Conservation (phyloP, 441 rosid species). For the Croton laevigatus region DNA sequence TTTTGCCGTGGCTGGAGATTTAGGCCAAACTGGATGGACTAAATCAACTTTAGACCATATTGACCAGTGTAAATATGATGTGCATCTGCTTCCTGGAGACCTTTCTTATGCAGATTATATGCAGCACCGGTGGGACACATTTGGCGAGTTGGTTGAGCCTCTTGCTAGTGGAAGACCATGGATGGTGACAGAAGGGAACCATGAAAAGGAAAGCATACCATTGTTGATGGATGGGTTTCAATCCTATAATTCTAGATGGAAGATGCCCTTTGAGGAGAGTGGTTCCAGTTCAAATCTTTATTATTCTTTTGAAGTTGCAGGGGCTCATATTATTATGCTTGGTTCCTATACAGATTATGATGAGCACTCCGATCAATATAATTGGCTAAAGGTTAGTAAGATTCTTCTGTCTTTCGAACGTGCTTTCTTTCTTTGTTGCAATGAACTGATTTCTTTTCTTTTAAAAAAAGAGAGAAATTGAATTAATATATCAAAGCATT, state of each 20-base stretch:
- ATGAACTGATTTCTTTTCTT: background rate
- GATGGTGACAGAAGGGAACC: conserved; percentile 99
- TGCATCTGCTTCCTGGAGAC: conserved; percentile 92
- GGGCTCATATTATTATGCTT: conserved; percentile 81
- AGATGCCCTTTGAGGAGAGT: conserved; percentile 91
- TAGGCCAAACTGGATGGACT: conserved; percentile 98
- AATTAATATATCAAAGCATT: background rate
- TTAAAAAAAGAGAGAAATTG: background rate
- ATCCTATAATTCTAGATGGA: conserved; percentile 87
- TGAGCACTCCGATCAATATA: conserved; percentile 66
- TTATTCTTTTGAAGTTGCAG: conserved; percentile 90
- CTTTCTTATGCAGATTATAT: conserved; percentile 88
- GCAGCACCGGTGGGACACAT: conserved; percentile 89
- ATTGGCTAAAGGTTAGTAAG: conserved; percentile 74
- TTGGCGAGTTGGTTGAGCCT: conserved; percentile 86
- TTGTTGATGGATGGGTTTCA: conserved; percentile 60
- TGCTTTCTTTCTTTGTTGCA: background rate
- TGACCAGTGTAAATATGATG: conserved; percentile 61
- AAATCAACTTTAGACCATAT: conserved; percentile 88
- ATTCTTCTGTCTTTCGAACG: conserved; percentile 8
- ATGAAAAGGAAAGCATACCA: conserved; percentile 76
- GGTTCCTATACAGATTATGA: conserved; percentile 82
- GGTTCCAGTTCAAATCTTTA: conserved; percentile 89
- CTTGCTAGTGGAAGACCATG: conserved; percentile 94
- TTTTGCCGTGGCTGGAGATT: conserved; percentile 90